Conservation (phyloP, 2,329 filamentous ascomycete genomes). For the Helotiales sp. region DNA sequence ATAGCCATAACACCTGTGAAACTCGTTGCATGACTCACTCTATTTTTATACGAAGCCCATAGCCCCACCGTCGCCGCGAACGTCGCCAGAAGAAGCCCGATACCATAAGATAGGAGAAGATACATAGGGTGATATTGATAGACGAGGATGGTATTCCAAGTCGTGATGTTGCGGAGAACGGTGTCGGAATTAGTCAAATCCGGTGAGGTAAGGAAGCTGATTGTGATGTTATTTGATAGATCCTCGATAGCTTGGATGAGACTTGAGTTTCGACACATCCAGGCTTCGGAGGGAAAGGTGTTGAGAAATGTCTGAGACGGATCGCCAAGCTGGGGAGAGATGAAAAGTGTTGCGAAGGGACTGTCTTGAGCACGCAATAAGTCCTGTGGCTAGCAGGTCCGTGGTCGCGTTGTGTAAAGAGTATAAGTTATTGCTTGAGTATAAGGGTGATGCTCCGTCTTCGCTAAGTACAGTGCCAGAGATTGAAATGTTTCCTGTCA, state of each 20-base stretch:
- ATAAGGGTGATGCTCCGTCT: too few species aligned
- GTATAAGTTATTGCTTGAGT: neutral
- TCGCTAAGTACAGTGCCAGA: too few species aligned
- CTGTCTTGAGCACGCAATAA: too few species aligned
- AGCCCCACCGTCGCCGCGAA: neutral
- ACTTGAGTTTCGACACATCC: constrained; percentile 25
- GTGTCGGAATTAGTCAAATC: constrained; percentile 3
- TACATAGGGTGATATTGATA: neutral
- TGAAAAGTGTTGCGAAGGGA: neutral
- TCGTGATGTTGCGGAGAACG: neutral
- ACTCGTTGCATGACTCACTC: constrained; percentile 10
- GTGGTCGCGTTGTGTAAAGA: neutral
- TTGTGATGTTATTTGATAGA: constrained; percentile 27
- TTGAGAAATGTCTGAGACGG: neutral
- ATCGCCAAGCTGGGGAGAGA: neutral
- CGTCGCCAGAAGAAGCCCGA: neutral
- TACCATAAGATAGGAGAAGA: neutral
- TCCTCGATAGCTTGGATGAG: constrained; percentile 23
- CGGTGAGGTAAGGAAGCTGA: constrained; percentile 17
- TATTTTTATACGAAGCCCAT: constrained; percentile 5
- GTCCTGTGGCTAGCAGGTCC: too few species aligned
- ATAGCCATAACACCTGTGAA: constrained; percentile 18
- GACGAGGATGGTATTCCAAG: neutral
- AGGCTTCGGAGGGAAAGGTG: neutral
- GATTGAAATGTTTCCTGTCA: too few species aligned